These are phyloP conservation scores for Penicillium arizonense DNA, from an alignment of 495 filamentous ascomycete genomes.

Conservation along the genomic window DNA sequence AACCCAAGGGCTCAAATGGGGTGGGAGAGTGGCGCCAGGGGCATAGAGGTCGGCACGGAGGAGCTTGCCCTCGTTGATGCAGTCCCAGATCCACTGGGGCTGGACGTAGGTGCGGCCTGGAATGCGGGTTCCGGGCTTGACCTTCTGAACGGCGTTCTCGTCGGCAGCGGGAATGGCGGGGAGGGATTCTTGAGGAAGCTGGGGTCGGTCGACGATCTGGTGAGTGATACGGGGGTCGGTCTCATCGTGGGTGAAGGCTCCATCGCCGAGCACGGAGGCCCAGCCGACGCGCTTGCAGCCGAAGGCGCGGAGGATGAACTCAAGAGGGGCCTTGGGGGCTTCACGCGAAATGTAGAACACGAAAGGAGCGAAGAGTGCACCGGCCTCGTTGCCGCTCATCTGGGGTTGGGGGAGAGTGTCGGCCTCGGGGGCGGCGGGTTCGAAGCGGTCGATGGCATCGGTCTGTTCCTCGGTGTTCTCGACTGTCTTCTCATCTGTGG, in stretches of 20 bases:
- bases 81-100: slow-evolving; percentile 98
- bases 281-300: slow-evolving; percentile 96
- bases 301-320: slow-evolving; percentile 92
- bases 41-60: slow-evolving; percentile 85
- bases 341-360: slow-evolving; percentile 94
- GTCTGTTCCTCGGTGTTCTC: slow-evolving; percentile 48
- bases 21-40: slow-evolving; percentile 83
- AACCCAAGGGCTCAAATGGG: slow-evolving; percentile 95
- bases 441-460: slow-evolving; percentile 85
- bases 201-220: slow-evolving; percentile 89
- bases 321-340: slow-evolving; percentile 83
- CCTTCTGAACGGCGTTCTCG: slow-evolving; percentile 37
- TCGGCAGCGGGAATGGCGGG: slow-evolving; percentile 57
- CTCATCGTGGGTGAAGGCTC: slow-evolving; percentile 87
- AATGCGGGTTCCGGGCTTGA: slow-evolving; percentile 61
- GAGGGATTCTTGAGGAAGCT: slow-evolving; percentile 61
- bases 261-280: slow-evolving; percentile 85
- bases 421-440: slow-evolving; percentile 71
- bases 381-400: slow-evolving; percentile 50
- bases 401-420: slow-evolving; percentile 84
- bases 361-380: slow-evolving; percentile 77
- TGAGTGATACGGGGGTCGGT: slow-evolving; percentile 86
- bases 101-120: slow-evolving; percentile 90
- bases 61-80: slow-evolving; percentile 83
- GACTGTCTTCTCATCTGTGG: slow-evolving; percentile 40